phyloP scores from a whole-genome alignment of 305 asterid genomes.

The Fraxinus floribunda region DNA sequence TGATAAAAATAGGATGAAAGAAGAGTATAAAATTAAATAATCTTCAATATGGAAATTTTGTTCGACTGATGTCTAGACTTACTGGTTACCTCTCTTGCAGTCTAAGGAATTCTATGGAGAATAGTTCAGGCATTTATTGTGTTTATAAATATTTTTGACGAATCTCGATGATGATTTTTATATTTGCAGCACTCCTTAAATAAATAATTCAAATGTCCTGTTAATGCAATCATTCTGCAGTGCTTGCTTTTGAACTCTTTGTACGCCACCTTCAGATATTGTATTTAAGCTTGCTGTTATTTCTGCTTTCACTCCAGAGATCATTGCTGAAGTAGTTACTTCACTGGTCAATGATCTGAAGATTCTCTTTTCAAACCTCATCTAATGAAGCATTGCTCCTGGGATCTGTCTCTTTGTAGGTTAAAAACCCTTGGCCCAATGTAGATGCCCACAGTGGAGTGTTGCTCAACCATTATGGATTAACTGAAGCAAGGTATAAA shows the following conservation, averaged over 20 bases:
- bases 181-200: not conserved
- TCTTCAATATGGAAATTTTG: not conserved
- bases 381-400: slow-evolving; percentile 2
- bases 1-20: not conserved
- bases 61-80: not conserved
- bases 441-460: slow-evolving; percentile 99
- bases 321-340: not conserved
- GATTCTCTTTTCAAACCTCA: not conserved
- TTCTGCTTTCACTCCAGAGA: not conserved
- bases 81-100: not conserved
- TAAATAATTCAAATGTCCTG: not conserved
- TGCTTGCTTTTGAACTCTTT: not conserved
- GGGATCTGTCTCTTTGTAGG: slow-evolving; percentile 42
- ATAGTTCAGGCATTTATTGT: not conserved
- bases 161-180: not conserved
- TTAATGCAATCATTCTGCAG: not conserved
- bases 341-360: not conserved
- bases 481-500: slow-evolving; percentile 87
- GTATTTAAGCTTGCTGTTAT: not conserved
- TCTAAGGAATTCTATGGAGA: not conserved
- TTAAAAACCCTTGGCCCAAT: slow-evolving; percentile 97
- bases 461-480: slow-evolving; percentile 78
- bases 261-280: not conserved
- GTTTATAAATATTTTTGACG: not conserved
- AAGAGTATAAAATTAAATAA: not conserved